Evolutionary conservation across 306 rosid genomes (phyloP).

Genomic region (Pyrus betulifolia): DNA sequence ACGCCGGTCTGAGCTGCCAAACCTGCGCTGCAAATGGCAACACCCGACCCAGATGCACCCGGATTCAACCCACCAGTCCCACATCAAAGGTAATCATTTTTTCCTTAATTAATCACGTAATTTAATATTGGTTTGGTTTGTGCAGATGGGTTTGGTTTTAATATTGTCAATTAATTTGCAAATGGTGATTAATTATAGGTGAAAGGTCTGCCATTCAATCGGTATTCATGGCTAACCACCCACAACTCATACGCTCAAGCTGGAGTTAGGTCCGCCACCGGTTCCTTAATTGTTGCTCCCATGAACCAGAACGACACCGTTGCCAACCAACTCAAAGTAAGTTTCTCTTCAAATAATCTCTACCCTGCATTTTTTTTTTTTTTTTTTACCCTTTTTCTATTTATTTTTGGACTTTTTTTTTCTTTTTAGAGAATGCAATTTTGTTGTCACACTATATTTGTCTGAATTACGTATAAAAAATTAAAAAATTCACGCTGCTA

Average conservation of each 20-base stretch:
- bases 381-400: background rate
- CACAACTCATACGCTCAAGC: constrained; percentile 74
- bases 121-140: background rate
- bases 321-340: constrained; percentile 63
- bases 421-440: background rate
- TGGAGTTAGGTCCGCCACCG: constrained; percentile 60
- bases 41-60: constrained; percentile 79
- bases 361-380: background rate
- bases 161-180: background rate
- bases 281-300: constrained; percentile 44
- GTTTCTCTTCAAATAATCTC: background rate
- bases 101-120: background rate
- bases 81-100: constrained; percentile 43
- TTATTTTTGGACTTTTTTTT: background rate
- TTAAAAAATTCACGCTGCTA: no score
- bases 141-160: background rate
- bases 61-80: constrained; percentile 55
- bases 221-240: constrained; percentile 88
- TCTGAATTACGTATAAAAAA: background rate
- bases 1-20: constrained; percentile 57
- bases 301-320: constrained; percentile 81
- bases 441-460: no score
- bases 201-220: constrained; percentile 67
- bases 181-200: constrained; percentile 27
- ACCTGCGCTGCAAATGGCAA: constrained; percentile 79